Conservation (phyloP, 2,329 filamentous ascomycete species). For the Pseudonectria buxi region DNA sequence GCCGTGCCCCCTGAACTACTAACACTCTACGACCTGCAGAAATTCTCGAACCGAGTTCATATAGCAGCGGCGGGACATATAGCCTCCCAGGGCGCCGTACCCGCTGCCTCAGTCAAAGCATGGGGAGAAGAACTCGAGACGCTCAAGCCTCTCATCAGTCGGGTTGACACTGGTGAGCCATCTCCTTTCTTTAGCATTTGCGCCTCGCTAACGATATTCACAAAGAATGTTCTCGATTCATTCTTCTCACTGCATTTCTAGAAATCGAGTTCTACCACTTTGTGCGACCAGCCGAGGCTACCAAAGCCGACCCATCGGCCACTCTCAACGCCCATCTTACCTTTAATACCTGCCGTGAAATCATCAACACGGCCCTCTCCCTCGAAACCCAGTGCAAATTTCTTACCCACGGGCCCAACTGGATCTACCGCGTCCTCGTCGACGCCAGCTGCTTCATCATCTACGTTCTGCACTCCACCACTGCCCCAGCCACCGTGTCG, state of each 20-base stretch:
- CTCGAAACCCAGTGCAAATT: conserved; percentile 35
- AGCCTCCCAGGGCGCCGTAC: conserved; percentile 39
- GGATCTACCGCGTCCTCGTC: conserved; percentile 40
- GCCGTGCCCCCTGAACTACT: conserved; percentile 38
- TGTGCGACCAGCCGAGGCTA: conserved; percentile 32
- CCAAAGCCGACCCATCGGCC: conserved; percentile 29
- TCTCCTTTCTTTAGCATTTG: background rate
- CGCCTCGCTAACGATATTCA: background rate
- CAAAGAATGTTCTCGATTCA: conserved; percentile 42
- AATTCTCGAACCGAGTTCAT: conserved; percentile 43
- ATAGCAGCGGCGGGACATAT: conserved; percentile 41
- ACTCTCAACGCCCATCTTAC: conserved; percentile 39
- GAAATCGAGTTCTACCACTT: conserved; percentile 50
- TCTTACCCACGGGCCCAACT: conserved; percentile 42
- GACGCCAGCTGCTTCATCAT: conserved; percentile 40
- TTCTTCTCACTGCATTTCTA: conserved; percentile 41
- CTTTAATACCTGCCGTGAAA: conserved; percentile 40
- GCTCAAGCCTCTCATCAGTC: conserved; percentile 39
- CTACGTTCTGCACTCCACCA: conserved; percentile 40
- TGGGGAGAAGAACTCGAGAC: conserved; percentile 48
- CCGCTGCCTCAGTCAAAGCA: conserved; percentile 38
- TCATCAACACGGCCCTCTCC: conserved; percentile 36
- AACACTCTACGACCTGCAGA: conserved; percentile 40
- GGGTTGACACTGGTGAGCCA: conserved; percentile 38
- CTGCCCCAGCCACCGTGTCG: conserved; percentile 25